Percentiles rank a stretch among this genome's conserved stretches.
Evolutionary conservation across 179 eudicot species (phyloP).

Genomic region (Silene noctiflora): DNA sequence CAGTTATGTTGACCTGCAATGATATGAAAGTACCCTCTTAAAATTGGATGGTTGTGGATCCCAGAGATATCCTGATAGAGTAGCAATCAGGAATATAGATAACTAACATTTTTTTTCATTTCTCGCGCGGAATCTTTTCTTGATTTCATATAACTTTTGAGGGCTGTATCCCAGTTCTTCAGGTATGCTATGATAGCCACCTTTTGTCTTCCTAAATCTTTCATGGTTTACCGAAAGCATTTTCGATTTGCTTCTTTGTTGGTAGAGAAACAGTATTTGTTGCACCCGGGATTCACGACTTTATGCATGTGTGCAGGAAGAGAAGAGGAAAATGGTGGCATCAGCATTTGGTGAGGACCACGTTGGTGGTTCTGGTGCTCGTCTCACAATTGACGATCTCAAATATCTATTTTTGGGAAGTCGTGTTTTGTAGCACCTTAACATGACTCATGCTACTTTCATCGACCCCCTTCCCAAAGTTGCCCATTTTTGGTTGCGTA

Average conservation of each 20-base stretch:
- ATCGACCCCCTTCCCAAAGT: slow-evolving; percentile 7
- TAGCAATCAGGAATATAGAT: too few relatives aligned
- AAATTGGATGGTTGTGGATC: too few relatives aligned
- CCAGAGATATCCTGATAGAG: too few relatives aligned
- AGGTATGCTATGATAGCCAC: background rate
- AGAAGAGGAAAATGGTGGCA: slow-evolving; percentile 96
- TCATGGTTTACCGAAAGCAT: background rate
- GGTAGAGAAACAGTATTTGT: background rate
- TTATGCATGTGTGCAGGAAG: slow-evolving; percentile 55
- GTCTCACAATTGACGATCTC: slow-evolving; percentile 78
- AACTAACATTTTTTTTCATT: too few relatives aligned
- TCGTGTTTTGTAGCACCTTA: slow-evolving; percentile 22
- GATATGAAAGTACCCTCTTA: too few relatives aligned
- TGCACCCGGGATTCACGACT: background rate
- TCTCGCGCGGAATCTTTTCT: background rate
- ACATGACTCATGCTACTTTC: slow-evolving; percentile 5
- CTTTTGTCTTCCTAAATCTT: background rate
- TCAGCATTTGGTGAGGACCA: slow-evolving; percentile 97
- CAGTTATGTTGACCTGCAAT: too few relatives aligned
- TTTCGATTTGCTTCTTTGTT: background rate
- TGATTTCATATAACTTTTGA: background rate
- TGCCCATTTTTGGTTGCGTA: slow-evolving; percentile 6
- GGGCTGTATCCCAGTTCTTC: background rate
- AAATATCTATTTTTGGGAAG: slow-evolving; percentile 52
- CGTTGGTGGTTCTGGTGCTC: slow-evolving; percentile 57